Base-by-base conservation (phyloP, 2,329 filamentous ascomycete species). In the Pseudopithomyces chartarum region DNA sequence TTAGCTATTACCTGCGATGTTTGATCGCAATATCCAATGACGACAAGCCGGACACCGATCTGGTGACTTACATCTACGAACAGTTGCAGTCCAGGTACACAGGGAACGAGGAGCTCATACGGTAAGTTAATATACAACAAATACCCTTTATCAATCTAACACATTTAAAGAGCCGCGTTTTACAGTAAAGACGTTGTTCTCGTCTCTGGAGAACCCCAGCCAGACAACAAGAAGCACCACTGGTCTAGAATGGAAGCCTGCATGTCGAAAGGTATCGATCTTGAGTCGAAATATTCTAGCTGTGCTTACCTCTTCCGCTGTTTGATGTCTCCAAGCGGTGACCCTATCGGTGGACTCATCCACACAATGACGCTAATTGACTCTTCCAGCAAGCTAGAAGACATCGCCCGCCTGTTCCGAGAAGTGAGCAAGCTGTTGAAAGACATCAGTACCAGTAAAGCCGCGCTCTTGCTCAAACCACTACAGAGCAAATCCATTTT, bases 301-400 rank as follows among this genome's bases (percentile, higher is more conserved):
- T 47, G 44, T 22, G 17, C 44, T 20, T 47, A 47, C 13, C 44
- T 47, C 19, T 47, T 47, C 44, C 44, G 29, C 17, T 47, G 44
- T 11, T 15, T 47, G 11, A 26, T 47, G 5, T 47, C 44, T 11
- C 44, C 44, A 11, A 47, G 29, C n/a, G 44, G 44, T 22, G 44
- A 47, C 20, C 44, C 44, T 11, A 47, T 47, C n/a, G 44, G 44
- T 12, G 44, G 44, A 2, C n/a, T 47, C n/a, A 32, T 47, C 6
- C 44, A 47, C 19, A 36, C 44, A 12, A 36, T 47, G 29, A 47
- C 44, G 17, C 32, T 47, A 17, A 36, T 47, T 15, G 20, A 47
- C 15, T 20, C 29, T 13, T 47, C 44, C n/a, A 47, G 44, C 44
- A 47, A 47, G 32, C 32, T 47, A 20, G 44, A 47, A 7, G 44